Conservation (phyloP, 2,329 filamentous ascomycete species). For the Pseudogymnoascus sp. region DNA sequence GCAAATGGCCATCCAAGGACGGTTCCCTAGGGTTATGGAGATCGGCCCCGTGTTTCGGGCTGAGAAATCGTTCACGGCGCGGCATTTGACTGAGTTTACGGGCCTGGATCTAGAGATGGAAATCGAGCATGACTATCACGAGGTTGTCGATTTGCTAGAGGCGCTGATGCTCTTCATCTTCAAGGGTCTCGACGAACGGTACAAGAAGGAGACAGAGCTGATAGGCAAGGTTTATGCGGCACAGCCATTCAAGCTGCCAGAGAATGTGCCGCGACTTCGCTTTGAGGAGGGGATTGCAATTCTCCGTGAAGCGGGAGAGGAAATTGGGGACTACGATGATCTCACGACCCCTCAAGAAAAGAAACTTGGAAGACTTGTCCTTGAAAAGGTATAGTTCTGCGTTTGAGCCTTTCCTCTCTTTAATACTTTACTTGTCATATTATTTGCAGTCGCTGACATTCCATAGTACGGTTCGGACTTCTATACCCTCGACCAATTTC, state of each 20-base stretch:
- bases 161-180: conserved; percentile 41
- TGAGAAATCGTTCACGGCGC: no score
- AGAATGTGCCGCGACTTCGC: background rate
- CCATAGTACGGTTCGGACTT: conserved; percentile 55
- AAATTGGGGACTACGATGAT: background rate
- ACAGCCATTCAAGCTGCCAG: background rate
- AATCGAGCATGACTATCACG: conserved; percentile 40
- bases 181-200: conserved; percentile 35
- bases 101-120: conserved; percentile 39
- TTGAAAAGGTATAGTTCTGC: conserved; percentile 4
- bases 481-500: conserved; percentile 61
- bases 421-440: background rate
- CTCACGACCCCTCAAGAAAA: conserved; percentile 1
- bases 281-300: background rate
- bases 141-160: conserved; percentile 40
- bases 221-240: background rate
- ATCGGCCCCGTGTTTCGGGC: no score
- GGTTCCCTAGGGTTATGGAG: no score
- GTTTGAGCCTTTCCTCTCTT: background rate
- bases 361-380: background rate
- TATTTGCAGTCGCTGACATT: background rate
- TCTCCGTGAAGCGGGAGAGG: conserved; percentile 1
- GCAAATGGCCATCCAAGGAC: no score
- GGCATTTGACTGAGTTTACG: no score
- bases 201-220: conserved; percentile 24